Percentiles rank a stretch among this genome's conserved stretches.
Evolutionary conservation across 345 rosid genomes (phyloP).

Genomic region (Murraya koenigii): DNA sequence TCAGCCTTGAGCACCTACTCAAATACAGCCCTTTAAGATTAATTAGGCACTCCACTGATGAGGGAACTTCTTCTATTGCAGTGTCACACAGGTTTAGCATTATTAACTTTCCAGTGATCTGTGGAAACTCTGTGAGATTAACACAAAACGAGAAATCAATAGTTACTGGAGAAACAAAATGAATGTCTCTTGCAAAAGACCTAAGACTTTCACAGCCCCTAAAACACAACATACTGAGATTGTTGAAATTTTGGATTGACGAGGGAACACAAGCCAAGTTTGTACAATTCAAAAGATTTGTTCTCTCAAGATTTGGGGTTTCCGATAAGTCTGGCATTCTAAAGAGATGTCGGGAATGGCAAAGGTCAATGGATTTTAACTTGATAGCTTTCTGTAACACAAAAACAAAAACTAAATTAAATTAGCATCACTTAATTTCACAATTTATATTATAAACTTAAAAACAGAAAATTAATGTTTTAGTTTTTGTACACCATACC

Average conservation of each 20-base stretch:
- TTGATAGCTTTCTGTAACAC: not conserved
- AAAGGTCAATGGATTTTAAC: not conserved
- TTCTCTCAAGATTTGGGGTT: not conserved
- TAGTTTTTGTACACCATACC: not conserved
- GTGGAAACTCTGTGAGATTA: slow-evolving; percentile 1
- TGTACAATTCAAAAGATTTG: not conserved
- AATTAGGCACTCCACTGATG: not conserved
- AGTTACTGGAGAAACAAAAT: not conserved
- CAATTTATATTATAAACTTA: not conserved
- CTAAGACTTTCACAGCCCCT: not conserved
- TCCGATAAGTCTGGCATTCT: not conserved
- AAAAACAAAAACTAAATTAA: not conserved
- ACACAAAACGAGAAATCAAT: not conserved
- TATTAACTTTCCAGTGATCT: not conserved
- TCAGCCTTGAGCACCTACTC: not conserved
- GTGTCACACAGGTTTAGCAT: not conserved
- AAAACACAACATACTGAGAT: not conserved
- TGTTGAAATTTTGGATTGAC: not conserved
- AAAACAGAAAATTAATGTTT: not conserved
- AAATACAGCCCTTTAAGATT: not conserved
- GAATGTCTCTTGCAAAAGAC: not conserved
- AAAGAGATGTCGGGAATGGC: not conserved
- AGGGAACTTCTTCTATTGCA: slow-evolving; percentile 4
- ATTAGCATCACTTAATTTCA: not conserved
- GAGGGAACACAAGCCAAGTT: not conserved